Evolutionary conservation across 768 basidiomycete species (phyloP), one percentile per base, ranked within the genome.

Genomic region (Lactarius hengduanensis): DNA sequence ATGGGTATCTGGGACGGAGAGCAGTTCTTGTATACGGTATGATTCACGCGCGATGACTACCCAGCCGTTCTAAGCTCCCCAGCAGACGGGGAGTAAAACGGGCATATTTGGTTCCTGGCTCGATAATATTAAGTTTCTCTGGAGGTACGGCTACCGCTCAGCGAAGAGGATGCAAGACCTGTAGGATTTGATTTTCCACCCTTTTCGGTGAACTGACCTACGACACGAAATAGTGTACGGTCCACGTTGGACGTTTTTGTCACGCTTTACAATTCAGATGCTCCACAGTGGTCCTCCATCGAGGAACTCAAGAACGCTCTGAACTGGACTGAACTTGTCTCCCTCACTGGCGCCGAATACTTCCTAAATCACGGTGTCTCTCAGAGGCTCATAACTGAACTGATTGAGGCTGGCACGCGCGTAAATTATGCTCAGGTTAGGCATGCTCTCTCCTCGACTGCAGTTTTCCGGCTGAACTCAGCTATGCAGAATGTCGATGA

Each of bases 1-100:
- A 80, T 85, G 55, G 89, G 88, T 1, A 81, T 96, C 59, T 96
- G 92, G 93, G 91, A 98, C 72, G 96, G 96, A 1, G 77, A 84
- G 69, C 72, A 85, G 40, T 83, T 96, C 62, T 72, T 92, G 30
- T 74, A 92, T 62, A 80, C 83, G 28, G 91, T 93, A 71, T 66
- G 84, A 74, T 40, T 58, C 32, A 6, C 34, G 32, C 55, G 32
- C 13, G 13, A 20, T 54, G 28, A 16, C 22, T 30, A 30, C 0
- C 26, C 3, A 18, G 38, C 57, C 32, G 34, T 47, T 28, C 60
- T 54, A 34, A 58, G 13, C 1, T 28, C 26, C 6, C 36, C 55
- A 11, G 3, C 40, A 45, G 47, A 34, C 45, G 56, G 59, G 36
- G 40, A n/a, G 2, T 0, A 28, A 13, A 22, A 36, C 56, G 3